These are phyloP conservation scores for Diplodia mutila DNA, from an alignment of 2,329 filamentous ascomycete species.

Conservation along the genomic window DNA sequence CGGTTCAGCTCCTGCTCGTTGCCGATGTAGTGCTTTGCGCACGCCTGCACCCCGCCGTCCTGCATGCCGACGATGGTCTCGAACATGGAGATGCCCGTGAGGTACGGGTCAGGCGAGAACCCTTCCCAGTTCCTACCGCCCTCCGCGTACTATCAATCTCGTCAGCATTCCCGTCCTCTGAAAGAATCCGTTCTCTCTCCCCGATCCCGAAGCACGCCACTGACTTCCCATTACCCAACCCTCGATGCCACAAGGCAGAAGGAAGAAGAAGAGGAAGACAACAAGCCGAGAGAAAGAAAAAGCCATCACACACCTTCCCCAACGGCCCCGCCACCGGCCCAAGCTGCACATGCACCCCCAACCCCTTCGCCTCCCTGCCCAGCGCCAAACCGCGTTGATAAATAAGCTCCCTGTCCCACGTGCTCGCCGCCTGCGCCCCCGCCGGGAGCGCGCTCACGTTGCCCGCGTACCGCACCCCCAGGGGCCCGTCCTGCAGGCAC, in stretches of 20 bases:
- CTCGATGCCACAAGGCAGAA: neutral
- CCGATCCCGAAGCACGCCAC: neutral
- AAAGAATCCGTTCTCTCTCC: neutral
- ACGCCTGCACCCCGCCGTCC: slow-evolving; percentile 48
- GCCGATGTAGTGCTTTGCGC: slow-evolving; percentile 59
- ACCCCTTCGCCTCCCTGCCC: slow-evolving; percentile 45
- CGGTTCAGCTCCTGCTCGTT: slow-evolving; percentile 63
- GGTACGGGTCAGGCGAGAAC: slow-evolving; percentile 48
- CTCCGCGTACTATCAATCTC: slow-evolving; percentile 9
- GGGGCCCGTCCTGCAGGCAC: slow-evolving; percentile 47
- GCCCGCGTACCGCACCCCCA: slow-evolving; percentile 44
- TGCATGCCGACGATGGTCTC: slow-evolving; percentile 47
- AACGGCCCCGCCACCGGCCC: slow-evolving; percentile 48
- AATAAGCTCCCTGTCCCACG: slow-evolving; percentile 43
- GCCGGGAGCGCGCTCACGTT: slow-evolving; percentile 45
- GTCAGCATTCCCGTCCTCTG: neutral
- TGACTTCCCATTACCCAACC: neutral
- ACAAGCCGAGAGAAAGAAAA: neutral
- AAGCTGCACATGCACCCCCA: slow-evolving; percentile 49
- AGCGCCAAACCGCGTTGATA: slow-evolving; percentile 40
- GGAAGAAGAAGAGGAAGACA: no score
- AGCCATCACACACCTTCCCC: neutral
- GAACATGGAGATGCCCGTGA: slow-evolving; percentile 48
- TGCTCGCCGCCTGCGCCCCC: slow-evolving; percentile 44
- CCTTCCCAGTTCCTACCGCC: slow-evolving; percentile 53